Evolutionary conservation across 805 yeast genomes (phyloP).

Genomic region (Myxozyma udenii): DNA sequence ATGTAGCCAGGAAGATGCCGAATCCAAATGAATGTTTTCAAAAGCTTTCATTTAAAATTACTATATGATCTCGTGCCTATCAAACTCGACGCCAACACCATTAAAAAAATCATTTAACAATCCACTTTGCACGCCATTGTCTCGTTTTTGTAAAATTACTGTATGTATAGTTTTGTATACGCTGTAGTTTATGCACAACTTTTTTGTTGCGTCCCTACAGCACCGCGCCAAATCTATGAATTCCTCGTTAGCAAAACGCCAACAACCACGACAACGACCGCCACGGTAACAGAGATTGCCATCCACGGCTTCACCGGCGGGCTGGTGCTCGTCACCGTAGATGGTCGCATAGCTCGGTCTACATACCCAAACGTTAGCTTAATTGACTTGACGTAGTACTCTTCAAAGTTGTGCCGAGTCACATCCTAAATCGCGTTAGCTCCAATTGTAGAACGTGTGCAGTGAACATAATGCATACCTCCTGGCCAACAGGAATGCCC

Average conservation of each 20-base stretch:
- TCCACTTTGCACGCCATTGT: too few species aligned
- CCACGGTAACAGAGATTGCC: background rate
- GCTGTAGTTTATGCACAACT: too few species aligned
- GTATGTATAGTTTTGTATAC: too few species aligned
- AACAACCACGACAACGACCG: slow-evolving; percentile 3
- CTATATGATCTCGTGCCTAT: too few species aligned
- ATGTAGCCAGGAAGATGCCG: too few species aligned
- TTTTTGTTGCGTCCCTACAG: too few species aligned
- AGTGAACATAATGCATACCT: slow-evolving; percentile 34
- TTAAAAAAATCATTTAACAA: too few species aligned
- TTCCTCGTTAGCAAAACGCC: slow-evolving; percentile 22
- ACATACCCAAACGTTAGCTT: slow-evolving; percentile 77
- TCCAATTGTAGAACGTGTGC: background rate
- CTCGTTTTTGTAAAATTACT: too few species aligned
- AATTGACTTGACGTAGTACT: slow-evolving; percentile 83
- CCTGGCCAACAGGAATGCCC: slow-evolving; percentile 95
- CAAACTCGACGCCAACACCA: background rate
- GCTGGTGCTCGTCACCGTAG: background rate
- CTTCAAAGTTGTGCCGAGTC: slow-evolving; percentile 79
- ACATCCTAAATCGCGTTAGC: slow-evolving; percentile 47
- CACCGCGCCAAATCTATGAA: slow-evolving; percentile 70
- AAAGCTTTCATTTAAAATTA: too few species aligned
- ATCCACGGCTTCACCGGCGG: background rate
- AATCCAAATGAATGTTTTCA: too few species aligned
- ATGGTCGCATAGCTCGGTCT: background rate